Conservation (phyloP, 176 grass and related monocot species). For the Bonia amplexicaulis region DNA sequence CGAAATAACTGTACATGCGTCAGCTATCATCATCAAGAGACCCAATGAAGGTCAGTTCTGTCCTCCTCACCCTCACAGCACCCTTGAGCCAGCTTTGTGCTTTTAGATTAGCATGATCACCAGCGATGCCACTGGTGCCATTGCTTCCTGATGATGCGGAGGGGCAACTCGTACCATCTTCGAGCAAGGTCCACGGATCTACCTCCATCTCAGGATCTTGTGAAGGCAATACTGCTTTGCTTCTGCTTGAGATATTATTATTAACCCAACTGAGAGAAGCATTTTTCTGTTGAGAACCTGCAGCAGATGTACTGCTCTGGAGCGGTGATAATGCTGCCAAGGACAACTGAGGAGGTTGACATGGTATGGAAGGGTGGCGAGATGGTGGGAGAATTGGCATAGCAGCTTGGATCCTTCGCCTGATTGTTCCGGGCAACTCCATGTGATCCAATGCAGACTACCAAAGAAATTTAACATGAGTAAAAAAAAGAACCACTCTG, state of each 20-base stretch:
- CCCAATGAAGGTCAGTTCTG: conserved; percentile 90
- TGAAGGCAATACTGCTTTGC: conserved; percentile 44
- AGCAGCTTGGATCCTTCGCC: conserved; percentile 75
- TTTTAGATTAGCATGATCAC: conserved; percentile 76
- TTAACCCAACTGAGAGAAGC: conserved; percentile 39
- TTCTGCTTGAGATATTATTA: conserved; percentile 62
- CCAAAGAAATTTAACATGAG: conserved; percentile 16
- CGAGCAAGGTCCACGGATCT: conserved; percentile 85
- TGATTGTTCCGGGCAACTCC: conserved; percentile 75
- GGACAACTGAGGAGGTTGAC: conserved; percentile 65
- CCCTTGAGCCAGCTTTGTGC: conserved; percentile 95
- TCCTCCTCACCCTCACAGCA: conserved; percentile 81
- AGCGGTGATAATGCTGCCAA: conserved; percentile 48
- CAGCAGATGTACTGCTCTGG: conserved; percentile 30
- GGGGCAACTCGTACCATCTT: conserved; percentile 82
- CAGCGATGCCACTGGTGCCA: conserved; percentile 25
- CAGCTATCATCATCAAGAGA: conserved; percentile 94
- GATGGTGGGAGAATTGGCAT: conserved; percentile 75
- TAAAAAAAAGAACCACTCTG: background rate
- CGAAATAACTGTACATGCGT: conserved; percentile 26
- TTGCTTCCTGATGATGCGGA: conserved; percentile 44
- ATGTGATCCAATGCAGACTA: conserved; percentile 79
- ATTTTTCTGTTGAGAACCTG: conserved; percentile 55
- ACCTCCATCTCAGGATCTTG: conserved; percentile 80
- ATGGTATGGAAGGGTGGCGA: conserved; percentile 40